These are phyloP conservation scores for Nothomitra cinnamomea DNA, from an alignment of 2,329 filamentous ascomycete species.

Conservation along the genomic window DNA sequence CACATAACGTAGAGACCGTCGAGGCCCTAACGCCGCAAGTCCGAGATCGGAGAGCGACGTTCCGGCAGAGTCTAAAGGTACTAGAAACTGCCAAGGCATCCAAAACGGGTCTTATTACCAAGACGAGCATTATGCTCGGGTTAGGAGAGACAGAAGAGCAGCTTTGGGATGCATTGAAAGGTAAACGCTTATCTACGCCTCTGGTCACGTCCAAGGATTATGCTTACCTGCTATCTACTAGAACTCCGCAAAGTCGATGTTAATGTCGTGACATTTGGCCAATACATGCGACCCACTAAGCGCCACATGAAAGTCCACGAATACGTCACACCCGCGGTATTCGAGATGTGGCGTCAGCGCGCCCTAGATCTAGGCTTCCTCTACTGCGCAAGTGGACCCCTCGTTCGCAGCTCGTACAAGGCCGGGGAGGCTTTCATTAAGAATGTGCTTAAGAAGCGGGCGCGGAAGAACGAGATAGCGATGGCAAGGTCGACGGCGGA, in stretches of 20 bases:
- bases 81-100: conserved; percentile 67
- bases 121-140: conserved; percentile 95
- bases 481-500: not conserved
- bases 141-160: conserved; percentile 84
- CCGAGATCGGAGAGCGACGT: conserved; percentile 75
- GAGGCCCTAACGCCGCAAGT: conserved; percentile 82
- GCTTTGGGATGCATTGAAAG: conserved; percentile 58
- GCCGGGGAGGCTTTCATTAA: conserved; percentile 97
- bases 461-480: conserved; percentile 1
- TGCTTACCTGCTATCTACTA: conserved; percentile 13
- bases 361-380: conserved; percentile 92
- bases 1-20: conserved; percentile 92
- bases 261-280: conserved; percentile 96
- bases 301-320: conserved; percentile 92
- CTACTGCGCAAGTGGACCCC: conserved; percentile 84
- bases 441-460: conserved; percentile 80
- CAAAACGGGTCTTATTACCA: conserved; percentile 72
- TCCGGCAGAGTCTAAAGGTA: conserved; percentile 68
- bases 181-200: conserved; percentile 23
- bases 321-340: conserved; percentile 81
- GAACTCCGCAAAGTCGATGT: conserved; percentile 68
- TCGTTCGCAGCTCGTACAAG: conserved; percentile 93
- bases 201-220: not conserved
- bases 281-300: conserved; percentile 99
- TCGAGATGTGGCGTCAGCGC: conserved; percentile 79